These are phyloP conservation scores for Fusarium agapanthi DNA, from an alignment of 2,329 filamentous ascomycete species.

Conservation along the genomic window DNA sequence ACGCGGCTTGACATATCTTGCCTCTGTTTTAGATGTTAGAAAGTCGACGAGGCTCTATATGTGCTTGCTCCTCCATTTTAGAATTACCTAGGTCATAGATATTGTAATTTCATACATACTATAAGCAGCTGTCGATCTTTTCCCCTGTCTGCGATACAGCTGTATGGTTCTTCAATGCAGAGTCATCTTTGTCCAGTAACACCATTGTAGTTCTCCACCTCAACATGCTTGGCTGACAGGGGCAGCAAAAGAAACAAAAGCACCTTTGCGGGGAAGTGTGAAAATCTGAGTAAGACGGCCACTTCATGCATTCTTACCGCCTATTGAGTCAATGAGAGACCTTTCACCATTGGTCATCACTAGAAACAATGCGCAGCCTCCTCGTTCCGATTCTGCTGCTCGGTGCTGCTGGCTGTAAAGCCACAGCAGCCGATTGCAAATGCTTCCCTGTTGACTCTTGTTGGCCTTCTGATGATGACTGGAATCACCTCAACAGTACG, in stretches of 20 bases:
- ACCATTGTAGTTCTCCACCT: not conserved
- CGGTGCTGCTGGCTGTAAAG: not conserved
- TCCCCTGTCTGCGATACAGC: not conserved
- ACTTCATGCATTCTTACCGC: not conserved
- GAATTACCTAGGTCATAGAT: not conserved
- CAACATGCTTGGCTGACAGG: not conserved
- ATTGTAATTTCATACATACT: too few relatives aligned
- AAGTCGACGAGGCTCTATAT: not conserved
- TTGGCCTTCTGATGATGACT: slow-evolving; percentile 58
- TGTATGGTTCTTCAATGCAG: not conserved
- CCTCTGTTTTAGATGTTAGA: not conserved
- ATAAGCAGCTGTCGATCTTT: not conserved
- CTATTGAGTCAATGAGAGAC: rapidly evolving
- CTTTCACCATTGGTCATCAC: rapidly evolving
- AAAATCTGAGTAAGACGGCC: not conserved
- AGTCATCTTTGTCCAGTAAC: not conserved
- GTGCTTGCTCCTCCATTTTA: not conserved
- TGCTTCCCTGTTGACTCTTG: slow-evolving; percentile 55
- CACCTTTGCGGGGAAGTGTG: not conserved
- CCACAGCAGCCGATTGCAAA: not conserved
- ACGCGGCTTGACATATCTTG: not conserved
- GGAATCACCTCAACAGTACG: slow-evolving; percentile 59
- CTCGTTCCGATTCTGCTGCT: not conserved
- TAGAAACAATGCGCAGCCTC: not conserved
- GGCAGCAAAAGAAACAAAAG: not conserved